Conservation (phyloP, 768 basidiomycete species). For the Termitomyces titanicus region DNA sequence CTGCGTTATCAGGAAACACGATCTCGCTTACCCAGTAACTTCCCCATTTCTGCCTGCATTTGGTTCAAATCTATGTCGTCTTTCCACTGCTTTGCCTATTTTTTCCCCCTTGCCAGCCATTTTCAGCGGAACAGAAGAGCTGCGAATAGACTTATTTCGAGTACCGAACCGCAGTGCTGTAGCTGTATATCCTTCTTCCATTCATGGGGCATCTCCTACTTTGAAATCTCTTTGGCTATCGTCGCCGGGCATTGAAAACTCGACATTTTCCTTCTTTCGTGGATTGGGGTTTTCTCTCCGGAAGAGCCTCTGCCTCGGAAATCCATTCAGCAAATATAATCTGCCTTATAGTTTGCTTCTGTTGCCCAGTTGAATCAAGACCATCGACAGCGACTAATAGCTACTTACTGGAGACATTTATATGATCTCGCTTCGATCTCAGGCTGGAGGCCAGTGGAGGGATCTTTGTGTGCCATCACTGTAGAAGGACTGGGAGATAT, state of each 20-base stretch:
- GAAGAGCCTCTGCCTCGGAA: not conserved
- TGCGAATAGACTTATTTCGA: not conserved
- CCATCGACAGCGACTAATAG: not conserved
- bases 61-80: not conserved
- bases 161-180: not conserved
- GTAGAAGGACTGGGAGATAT: not conserved
- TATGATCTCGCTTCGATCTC: not conserved
- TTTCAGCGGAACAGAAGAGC: not conserved
- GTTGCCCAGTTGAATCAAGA: too few relatives aligned
- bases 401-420: not conserved
- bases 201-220: constrained; percentile 1
- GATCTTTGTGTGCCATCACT: not conserved
- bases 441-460: not conserved
- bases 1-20: too few relatives aligned
- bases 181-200: not conserved
- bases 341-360: not conserved
- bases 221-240: not conserved
- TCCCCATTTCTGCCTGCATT: not conserved
- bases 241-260: not conserved
- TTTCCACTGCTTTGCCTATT: not conserved
- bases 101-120: not conserved
- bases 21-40: too few relatives aligned
- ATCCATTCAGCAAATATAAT: not conserved
- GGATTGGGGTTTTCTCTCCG: not conserved
- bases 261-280: not conserved